phyloP scores from a whole-genome alignment of 1,284 basidiomycete genomes.

The Blastosporella zonata region DNA sequence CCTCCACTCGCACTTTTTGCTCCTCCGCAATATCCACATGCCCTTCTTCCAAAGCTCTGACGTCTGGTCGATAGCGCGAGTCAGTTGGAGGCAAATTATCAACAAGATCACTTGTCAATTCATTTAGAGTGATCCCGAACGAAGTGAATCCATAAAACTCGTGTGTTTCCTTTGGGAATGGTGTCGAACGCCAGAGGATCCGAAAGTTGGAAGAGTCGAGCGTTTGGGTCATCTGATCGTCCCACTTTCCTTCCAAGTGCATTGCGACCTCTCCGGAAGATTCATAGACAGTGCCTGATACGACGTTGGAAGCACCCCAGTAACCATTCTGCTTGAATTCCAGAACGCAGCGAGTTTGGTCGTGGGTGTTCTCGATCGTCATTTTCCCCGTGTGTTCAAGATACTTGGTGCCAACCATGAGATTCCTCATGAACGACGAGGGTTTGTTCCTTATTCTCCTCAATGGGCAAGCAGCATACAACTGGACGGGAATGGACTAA shows the following conservation, averaged over 20 bases:
- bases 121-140: conserved; percentile 81
- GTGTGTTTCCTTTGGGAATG: conserved; percentile 71
- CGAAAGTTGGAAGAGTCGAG: conserved; percentile 68
- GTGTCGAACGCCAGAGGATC: conserved; percentile 71
- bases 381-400: conserved; percentile 79
- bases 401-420: conserved; percentile 89
- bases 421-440: conserved; percentile 84
- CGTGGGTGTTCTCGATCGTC: conserved; percentile 62
- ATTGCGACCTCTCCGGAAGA: conserved; percentile 51
- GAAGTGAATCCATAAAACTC: conserved; percentile 83
- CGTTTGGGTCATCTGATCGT: conserved; percentile 68
- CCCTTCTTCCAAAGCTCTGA: conserved; percentile 83
- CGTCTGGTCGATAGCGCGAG: conserved; percentile 83
- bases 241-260: conserved; percentile 81
- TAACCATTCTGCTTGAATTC: conserved; percentile 86
- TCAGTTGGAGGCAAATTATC: conserved; percentile 79
- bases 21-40: conserved; percentile 73
- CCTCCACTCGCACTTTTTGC: conserved; percentile 77
- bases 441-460: conserved; percentile 65
- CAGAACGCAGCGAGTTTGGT: conserved; percentile 57
- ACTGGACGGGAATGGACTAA: conserved; percentile 27
- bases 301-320: conserved; percentile 75
- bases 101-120: conserved; percentile 69
- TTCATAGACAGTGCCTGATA: conserved; percentile 61
- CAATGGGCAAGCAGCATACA: not conserved